Conservation (phyloP, 2,329 filamentous ascomycete genomes). For the Stylonectria norvegica region DNA sequence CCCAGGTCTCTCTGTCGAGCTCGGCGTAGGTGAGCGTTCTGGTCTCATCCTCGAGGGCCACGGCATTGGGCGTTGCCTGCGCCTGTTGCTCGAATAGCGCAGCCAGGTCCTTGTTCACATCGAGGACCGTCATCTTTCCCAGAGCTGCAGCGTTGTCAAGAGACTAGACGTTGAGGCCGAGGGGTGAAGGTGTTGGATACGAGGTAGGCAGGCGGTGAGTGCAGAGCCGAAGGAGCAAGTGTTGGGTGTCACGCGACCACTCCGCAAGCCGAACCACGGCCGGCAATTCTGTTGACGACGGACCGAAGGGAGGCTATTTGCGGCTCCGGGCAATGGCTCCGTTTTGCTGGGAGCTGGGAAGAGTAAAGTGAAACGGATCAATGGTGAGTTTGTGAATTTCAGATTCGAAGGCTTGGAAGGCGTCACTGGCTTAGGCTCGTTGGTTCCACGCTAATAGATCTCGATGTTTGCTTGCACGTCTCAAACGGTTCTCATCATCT, state of each 20-base stretch:
- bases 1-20: slow-evolving; percentile 64
- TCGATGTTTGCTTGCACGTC: no score
- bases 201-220: slow-evolving; percentile 5
- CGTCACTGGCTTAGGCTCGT: no score
- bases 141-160: slow-evolving; percentile 1
- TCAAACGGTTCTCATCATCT: slow-evolving; percentile 12
- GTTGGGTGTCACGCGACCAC: slow-evolving; percentile 27
- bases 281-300: neutral
- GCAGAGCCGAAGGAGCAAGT: slow-evolving; percentile 5
- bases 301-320: neutral
- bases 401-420: no score
- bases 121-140: slow-evolving; percentile 60
- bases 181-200: slow-evolving; percentile 2
- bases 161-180: slow-evolving; percentile 1
- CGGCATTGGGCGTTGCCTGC: slow-evolving; percentile 61
- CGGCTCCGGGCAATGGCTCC: slow-evolving; percentile 1
- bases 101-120: slow-evolving; percentile 68
- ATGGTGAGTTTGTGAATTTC: no score
- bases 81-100: slow-evolving; percentile 70
- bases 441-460: no score
- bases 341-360: no score
- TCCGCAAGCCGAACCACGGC: slow-evolving; percentile 9
- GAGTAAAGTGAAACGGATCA: no score
- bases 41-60: slow-evolving; percentile 69
- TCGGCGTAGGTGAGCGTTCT: slow-evolving; percentile 68